These are phyloP conservation scores for Vigna angularis DNA, from an alignment of 306 rosid species.

Conservation along the genomic window DNA sequence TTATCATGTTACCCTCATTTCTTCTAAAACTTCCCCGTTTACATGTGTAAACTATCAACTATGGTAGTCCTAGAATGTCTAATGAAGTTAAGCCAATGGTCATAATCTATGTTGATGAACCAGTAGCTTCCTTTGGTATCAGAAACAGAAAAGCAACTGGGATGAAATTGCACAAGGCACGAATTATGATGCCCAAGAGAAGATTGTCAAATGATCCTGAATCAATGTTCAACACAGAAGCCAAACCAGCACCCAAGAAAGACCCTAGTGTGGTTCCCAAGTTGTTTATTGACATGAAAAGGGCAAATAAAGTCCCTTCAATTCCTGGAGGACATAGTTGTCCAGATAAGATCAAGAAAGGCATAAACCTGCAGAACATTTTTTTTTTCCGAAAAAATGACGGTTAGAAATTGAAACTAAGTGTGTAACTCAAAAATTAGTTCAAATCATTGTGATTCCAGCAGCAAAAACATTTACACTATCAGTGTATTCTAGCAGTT, in stretches of 20 bases:
- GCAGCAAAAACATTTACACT: constrained; percentile 1
- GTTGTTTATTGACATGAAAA: constrained; percentile 90
- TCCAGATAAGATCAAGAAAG: constrained; percentile 85
- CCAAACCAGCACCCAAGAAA: constrained; percentile 76
- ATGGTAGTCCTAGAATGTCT: constrained; percentile 20
- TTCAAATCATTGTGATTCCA: constrained; percentile 20
- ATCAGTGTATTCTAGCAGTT: too few species aligned
- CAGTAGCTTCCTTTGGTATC: constrained; percentile 89
- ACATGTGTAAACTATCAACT: constrained; percentile 43
- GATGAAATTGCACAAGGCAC: constrained; percentile 68
- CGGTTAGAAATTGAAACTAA: constrained; percentile 9
- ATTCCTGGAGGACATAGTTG: constrained; percentile 92
- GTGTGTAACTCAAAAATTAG: constrained; percentile 8
- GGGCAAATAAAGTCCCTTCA: constrained; percentile 91
- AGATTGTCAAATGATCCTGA: constrained; percentile 88
- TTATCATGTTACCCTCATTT: constrained; percentile 1
- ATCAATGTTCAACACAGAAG: constrained; percentile 71
- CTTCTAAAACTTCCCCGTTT: constrained; percentile 35
- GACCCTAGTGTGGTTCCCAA: constrained; percentile 75
- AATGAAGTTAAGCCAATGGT: constrained; percentile 20
- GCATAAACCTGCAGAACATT: constrained; percentile 76
- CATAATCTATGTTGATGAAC: constrained; percentile 61
- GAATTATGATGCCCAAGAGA: constrained; percentile 63
- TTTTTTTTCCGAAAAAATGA: background rate
- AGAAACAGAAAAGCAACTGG: constrained; percentile 78